Evolutionary conservation across 2,329 filamentous ascomycete genomes (phyloP).

Genomic region (Penicillium occitanis): DNA sequence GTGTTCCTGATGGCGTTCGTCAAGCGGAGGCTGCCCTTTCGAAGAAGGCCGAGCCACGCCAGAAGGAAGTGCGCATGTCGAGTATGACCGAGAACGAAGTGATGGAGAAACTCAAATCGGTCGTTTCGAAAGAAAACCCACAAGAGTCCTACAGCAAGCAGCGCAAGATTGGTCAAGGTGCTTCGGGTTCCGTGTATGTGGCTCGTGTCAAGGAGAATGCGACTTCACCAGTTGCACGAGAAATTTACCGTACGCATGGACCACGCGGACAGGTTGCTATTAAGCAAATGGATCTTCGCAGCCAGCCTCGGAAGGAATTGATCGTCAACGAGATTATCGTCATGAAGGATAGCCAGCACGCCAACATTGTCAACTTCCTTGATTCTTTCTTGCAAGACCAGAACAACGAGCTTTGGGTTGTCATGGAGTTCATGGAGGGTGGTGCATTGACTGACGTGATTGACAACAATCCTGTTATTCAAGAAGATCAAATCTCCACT

Average conservation of each 20-base stretch:
- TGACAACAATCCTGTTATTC: constrained; percentile 92
- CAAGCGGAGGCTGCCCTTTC: constrained; percentile 87
- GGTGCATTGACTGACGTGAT: constrained; percentile 97
- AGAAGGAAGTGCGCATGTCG: constrained; percentile 96
- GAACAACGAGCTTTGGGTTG: constrained; percentile 95
- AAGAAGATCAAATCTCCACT: constrained; percentile 95
- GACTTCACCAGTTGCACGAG: constrained; percentile 73
- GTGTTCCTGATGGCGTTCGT: constrained; percentile 67
- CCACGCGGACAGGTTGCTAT: constrained; percentile 89
- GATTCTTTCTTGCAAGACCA: constrained; percentile 96
- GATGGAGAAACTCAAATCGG: constrained; percentile 91
- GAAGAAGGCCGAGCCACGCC: constrained; percentile 72
- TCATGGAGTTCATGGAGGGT: constrained; percentile 99
- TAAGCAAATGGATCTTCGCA: constrained; percentile 98
- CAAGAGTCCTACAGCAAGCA: constrained; percentile 97
- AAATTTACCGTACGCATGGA: constrained; percentile 76
- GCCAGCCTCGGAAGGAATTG: constrained; percentile 94
- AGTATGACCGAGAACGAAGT: constrained; percentile 97
- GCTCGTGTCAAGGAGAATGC: constrained; percentile 90
- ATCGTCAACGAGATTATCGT: constrained; percentile 99
- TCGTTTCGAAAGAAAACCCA: constrained; percentile 93
- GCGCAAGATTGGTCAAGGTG: constrained; percentile 99
- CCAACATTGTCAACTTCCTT: constrained; percentile 98
- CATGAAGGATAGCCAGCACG: constrained; percentile 98
- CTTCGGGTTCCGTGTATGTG: constrained; percentile 96